Percentiles rank a stretch among this genome's conserved stretches.
Conservation (phyloP, 1,284 basidiomycete genomes). For the Moniliophthora roreri region DNA sequence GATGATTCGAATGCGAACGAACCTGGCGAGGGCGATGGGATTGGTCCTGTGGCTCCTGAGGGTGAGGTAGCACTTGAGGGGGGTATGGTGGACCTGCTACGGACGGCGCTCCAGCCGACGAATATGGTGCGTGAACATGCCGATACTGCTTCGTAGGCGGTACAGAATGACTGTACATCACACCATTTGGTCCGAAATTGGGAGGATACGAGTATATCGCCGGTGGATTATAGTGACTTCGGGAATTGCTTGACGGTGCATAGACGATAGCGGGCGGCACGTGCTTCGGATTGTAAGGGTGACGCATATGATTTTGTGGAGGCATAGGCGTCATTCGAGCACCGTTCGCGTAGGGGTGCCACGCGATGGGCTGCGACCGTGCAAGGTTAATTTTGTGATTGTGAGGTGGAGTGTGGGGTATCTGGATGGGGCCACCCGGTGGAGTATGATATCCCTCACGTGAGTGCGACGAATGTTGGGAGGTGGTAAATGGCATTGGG, state of each 20-base stretch:
- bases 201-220: constrained; percentile 46
- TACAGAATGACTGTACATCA: constrained; percentile 56
- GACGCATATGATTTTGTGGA: constrained; percentile 11
- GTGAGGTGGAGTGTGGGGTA: constrained; percentile 16
- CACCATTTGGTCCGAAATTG: constrained; percentile 44
- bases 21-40: neutral
- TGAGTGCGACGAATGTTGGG: constrained; percentile 21
- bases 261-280: constrained; percentile 53
- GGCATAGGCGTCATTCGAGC: constrained; percentile 12
- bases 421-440: constrained; percentile 18
- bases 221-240: constrained; percentile 50
- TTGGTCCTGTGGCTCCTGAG: neutral
- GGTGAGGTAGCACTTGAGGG: neutral
- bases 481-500: constrained; percentile 23
- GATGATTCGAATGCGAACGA: neutral
- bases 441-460: constrained; percentile 24
- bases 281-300: constrained; percentile 30
- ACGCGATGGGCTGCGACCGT: constrained; percentile 21
- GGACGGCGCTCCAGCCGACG: constrained; percentile 5
- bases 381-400: constrained; percentile 33
- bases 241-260: constrained; percentile 44
- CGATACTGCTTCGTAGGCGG: constrained; percentile 23
- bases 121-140: constrained; percentile 8
- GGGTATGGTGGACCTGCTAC: constrained; percentile 2
- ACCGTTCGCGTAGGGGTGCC: constrained; percentile 26